These are phyloP conservation scores for Pichia sp. DNA, from an alignment of 1,139 yeast genomes.

Conservation along the genomic window DNA sequence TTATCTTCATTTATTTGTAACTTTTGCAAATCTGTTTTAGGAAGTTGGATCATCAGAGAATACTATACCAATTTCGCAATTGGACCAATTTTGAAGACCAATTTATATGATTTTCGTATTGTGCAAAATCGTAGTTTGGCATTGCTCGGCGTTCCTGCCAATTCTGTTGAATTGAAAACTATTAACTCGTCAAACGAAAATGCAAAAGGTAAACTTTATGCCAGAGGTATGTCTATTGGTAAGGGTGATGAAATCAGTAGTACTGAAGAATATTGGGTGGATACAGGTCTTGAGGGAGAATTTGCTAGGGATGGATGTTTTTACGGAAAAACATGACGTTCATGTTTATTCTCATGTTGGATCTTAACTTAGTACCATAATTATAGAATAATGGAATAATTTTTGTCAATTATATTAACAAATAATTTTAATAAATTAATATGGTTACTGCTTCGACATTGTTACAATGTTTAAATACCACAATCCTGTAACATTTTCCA, in stretches of 20 bases:
- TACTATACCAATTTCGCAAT: slow-evolving; percentile 40
- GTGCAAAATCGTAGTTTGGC: slow-evolving; percentile 19
- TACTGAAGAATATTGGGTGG: slow-evolving; percentile 49
- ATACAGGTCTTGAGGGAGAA: slow-evolving; percentile 46
- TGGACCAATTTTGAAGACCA: slow-evolving; percentile 57
- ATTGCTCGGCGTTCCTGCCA: slow-evolving; percentile 42
- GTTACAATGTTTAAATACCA: too few species aligned
- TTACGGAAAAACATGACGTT: slow-evolving; percentile 31
- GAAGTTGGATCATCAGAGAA: slow-evolving; percentile 50
- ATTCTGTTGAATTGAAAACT: slow-evolving; percentile 46
- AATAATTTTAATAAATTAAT: too few species aligned
- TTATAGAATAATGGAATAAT: too few species aligned
- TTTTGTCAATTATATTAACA: too few species aligned
- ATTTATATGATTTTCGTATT: slow-evolving; percentile 57
- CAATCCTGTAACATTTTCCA: too few species aligned
- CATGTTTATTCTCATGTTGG: too few species aligned
- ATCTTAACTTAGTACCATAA: too few species aligned
- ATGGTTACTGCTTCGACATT: too few species aligned
- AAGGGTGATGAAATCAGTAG: slow-evolving; percentile 28
- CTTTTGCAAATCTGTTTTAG: slow-evolving; percentile 39
- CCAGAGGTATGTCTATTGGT: slow-evolving; percentile 66
- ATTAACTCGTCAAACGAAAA: slow-evolving; percentile 32
- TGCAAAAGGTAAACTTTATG: slow-evolving; percentile 44
- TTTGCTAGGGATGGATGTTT: slow-evolving; percentile 76
- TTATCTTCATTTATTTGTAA: slow-evolving; percentile 34